Base-by-base conservation (phyloP, 108 stramenopile genomes). In the Seminavis robusta region DNA sequence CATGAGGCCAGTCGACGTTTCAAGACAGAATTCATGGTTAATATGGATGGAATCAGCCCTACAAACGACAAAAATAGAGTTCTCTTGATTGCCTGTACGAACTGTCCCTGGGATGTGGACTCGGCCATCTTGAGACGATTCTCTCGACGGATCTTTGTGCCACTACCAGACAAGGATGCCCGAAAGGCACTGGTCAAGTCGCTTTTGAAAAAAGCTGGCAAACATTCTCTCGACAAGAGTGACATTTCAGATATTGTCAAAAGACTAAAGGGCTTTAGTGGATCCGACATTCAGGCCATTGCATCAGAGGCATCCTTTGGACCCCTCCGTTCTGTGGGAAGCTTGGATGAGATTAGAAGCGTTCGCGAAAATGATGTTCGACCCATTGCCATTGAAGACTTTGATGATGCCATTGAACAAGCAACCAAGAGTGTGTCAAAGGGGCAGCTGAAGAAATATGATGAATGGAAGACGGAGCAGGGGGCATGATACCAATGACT, bases 11-110 rank as follows among this genome's bases (percentile, higher is more conserved):
- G 80, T 40, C 80, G 97, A 21, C 64, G 95, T 23, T 91, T 98
- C 50, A 98, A 98, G 56, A 96, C 95, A 7, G 97, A 98, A 66
- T 84, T 96, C 46, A 93, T 96, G 86, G 85, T 91, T 0, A 94
- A 96, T 69, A 86, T 95, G 81, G 97, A 98, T 74, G 97, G 97
- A 31, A 80, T 96, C 11, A 46, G 52, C 11, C 39, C 52, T 16
- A 29, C 47, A 4, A 31, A 60, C 46, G 20, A 36, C 4, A 13
- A 52, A 28, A 47, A 71, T 44, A 57, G 65, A 13, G 80, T 96
- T 21, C 76, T 98, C 20, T 86, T 98, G 6, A 68, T 98, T 38
- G 97, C 90, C 16, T 92, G 92, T 13, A 95, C 95, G 6, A 95
- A 96, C 64, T 90, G 78, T 53, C 94, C 95, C 6, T 98, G 94